These are phyloP conservation scores for Wickerhamomyces sp. DNA, from an alignment of 1,139 yeast species.

Conservation along the genomic window DNA sequence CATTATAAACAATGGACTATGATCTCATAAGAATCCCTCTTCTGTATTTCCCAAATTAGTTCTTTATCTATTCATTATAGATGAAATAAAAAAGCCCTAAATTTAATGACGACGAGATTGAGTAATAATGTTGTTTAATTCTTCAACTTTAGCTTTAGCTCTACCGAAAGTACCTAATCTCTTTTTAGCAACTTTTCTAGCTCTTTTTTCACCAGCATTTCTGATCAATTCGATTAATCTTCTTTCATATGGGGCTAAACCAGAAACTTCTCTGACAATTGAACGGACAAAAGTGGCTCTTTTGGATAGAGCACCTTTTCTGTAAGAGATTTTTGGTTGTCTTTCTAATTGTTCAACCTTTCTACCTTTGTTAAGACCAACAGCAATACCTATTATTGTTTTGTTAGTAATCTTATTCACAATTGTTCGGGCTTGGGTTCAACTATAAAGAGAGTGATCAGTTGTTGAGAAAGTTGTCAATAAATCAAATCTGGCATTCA, in stretches of 20 bases:
- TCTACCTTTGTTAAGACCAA: slow-evolving; percentile 99
- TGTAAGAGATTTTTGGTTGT: slow-evolving; percentile 91
- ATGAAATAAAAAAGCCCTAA: slow-evolving; percentile 1
- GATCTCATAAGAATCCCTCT: too few species aligned
- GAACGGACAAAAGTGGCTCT: slow-evolving; percentile 95
- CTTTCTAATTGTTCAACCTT: slow-evolving; percentile 90
- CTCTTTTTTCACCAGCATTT: slow-evolving; percentile 99
- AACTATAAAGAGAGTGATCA: too few species aligned
- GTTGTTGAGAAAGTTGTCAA: too few species aligned
- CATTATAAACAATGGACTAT: slow-evolving; percentile 10
- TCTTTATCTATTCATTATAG: background rate
- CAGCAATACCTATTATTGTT: slow-evolving; percentile 74
- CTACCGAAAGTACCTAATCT: slow-evolving; percentile 99
- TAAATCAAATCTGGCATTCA: too few species aligned
- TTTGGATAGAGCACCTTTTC: slow-evolving; percentile 96
- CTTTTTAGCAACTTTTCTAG: slow-evolving; percentile 99
- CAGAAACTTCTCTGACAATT: slow-evolving; percentile 95
- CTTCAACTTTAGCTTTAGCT: slow-evolving; percentile 99
- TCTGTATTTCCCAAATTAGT: too few species aligned
- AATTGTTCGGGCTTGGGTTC: too few species aligned
- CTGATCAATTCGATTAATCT: slow-evolving; percentile 99
- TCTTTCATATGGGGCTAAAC: slow-evolving; percentile 99
- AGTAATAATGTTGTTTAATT: slow-evolving; percentile 94
- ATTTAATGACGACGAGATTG: slow-evolving; percentile 82
- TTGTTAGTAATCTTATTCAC: slow-evolving; percentile 24